Base-by-base conservation (phyloP, 768 basidiomycete genomes). In the Sutorius australiensis region DNA sequence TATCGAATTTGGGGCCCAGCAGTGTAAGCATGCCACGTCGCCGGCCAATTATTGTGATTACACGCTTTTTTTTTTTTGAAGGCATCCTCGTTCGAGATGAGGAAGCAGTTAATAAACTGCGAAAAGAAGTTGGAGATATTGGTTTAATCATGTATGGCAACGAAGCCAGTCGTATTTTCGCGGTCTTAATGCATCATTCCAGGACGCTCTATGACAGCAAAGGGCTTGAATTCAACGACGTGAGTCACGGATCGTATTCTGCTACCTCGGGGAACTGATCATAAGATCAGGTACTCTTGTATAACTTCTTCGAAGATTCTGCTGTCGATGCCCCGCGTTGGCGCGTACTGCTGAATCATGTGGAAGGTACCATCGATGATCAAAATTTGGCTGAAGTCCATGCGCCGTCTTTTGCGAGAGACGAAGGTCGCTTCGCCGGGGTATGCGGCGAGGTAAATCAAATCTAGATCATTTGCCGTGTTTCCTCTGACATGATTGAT, bases 291-390 rank as follows among this genome's bases (percentile, higher is more conserved):
- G 86, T 90, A 5, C 72, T 90, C 3, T 60, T 90, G 11, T 89
- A 83, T 59, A 82, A 90, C 56, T 89, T 89, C 67, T 90, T 90
- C 58, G 76, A 80, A 24, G 84, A 86, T 57, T 89, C 88, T 0
- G 58, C 61, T 0, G 67, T 79, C 2, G 76, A 76, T 37, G 51
- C 64, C 2, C 66, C 78, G 0, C 81, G 82, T 43, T 89, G 87
- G 87, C 73, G 83, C 9, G 72, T 85, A 1, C 68, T 87, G 5
- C 61, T 84, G 5, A 79, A 80, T 46, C 71, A 65, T 1, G 48
- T 75, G 0, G 63, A 71, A 32, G 62, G 66, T n/a, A 46, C 55
- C 21, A 48, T 51, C 27, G 41, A 62, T 7, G 55, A 52, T 2
- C 53, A 44, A 33, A 32, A 59, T 3, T 34, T 66, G 32, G 51